Evolutionary conservation across 768 basidiomycete genomes (phyloP).

Genomic region (Rhodotorula graminis): DNA sequence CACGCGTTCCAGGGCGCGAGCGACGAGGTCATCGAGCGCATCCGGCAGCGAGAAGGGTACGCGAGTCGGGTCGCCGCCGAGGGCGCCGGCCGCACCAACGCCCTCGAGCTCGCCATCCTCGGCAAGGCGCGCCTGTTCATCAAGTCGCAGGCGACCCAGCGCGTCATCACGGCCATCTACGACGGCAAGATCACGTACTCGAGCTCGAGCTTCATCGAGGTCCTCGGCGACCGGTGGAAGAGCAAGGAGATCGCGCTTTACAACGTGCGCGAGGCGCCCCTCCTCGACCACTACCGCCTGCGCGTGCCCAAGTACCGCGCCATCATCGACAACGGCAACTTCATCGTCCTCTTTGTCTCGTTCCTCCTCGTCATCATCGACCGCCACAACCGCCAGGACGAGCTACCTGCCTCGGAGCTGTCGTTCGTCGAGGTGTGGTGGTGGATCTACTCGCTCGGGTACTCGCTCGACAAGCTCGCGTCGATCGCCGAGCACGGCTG

Average conservation of each 20-base stretch:
- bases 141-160: slow-evolving; percentile 40
- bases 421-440: slow-evolving; percentile 29
- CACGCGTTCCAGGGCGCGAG: slow-evolving; percentile 38
- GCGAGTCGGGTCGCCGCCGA: slow-evolving; percentile 41
- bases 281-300: slow-evolving; percentile 42
- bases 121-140: slow-evolving; percentile 44
- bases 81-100: slow-evolving; percentile 33
- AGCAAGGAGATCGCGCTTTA: slow-evolving; percentile 49
- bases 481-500: slow-evolving; percentile 36
- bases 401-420: slow-evolving; percentile 17
- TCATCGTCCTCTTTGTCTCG: slow-evolving; percentile 34
- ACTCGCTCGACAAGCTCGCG: slow-evolving; percentile 36
- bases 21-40: slow-evolving; percentile 29
- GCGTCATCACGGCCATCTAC: slow-evolving; percentile 45
- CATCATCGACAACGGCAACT: slow-evolving; percentile 28
- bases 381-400: slow-evolving; percentile 21
- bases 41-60: slow-evolving; percentile 46
- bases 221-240: slow-evolving; percentile 48
- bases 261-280: slow-evolving; percentile 49
- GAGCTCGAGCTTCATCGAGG: slow-evolving; percentile 46
- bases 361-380: slow-evolving; percentile 38
- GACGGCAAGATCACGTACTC: slow-evolving; percentile 49
- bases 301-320: slow-evolving; percentile 32
- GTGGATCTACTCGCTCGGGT: slow-evolving; percentile 39
- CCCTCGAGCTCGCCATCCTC: slow-evolving; percentile 34